Base-by-base conservation (phyloP, 345 rosid genomes). In the Populus pruinosa region DNA sequence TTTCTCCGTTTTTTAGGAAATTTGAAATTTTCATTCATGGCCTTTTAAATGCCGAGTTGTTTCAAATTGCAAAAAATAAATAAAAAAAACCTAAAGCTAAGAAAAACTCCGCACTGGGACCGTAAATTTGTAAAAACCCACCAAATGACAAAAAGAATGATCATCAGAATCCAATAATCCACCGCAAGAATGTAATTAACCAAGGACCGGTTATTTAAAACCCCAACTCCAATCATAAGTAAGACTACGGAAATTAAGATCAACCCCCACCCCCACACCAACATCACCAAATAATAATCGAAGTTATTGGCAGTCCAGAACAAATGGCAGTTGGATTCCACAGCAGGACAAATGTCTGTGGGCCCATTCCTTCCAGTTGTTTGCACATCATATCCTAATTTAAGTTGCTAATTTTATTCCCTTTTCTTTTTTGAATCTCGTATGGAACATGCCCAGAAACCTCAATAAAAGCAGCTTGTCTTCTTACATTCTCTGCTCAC, bases 401-500 rank as follows among this genome's bases (percentile, higher is more conserved):
- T n/a, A 56, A 59, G 63, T n/a, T n/a, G 2, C 27, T 59, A n/a
- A n/a, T 8, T 59, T n/a, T 55, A 20, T 47, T 5, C 33, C 25
- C 18, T 5, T 20, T 49, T 29, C 6, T n/a, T 13, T n/a, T 71
- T 38, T 36, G 36, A 71, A 21, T 73, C 38, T 21, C 75, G 62
- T 56, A 23, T 23, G 29, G 62, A 59, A 59, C 63, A 59, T 25
- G 33, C 89, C 87, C 76, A 39, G 85, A 83, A 88, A 85, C 91
- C 94, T 90, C 88, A 86, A 87, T 85, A 90, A 90, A 87, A 31
- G 87, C 81, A 76, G 69, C 81, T 78, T 85, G 86, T 90, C 86
- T 83, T 74, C 88, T 10, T 35, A 83, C 90, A 84, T 86, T 85
- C 87, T 82, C 74, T 18, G 76, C 78, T 43, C 33, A 35, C 39